Conservation (phyloP, 257 asterid species). For the Eustoma russellianum region DNA sequence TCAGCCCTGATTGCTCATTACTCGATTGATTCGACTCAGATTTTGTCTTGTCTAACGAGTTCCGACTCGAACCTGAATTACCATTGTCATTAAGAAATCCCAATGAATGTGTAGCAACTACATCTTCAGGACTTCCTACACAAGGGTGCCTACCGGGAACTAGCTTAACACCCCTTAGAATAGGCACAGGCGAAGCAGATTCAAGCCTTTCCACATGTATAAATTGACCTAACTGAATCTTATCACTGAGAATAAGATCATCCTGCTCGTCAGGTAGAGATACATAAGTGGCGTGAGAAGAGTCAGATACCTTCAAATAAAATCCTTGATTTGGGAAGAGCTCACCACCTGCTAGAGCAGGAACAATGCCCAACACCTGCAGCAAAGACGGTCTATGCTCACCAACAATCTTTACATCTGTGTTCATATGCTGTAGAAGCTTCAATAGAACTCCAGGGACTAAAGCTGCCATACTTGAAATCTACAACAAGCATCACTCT, state of each 20-base stretch:
- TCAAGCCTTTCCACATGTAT: conserved; percentile 90
- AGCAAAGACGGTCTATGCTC: conserved; percentile 89
- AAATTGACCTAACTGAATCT: conserved; percentile 93
- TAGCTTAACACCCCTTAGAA: conserved; percentile 74
- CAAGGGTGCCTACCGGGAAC: conserved; percentile 95
- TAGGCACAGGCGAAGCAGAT: conserved; percentile 92
- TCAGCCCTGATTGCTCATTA: conserved; percentile 22
- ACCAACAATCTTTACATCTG: conserved; percentile 93
- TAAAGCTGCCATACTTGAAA: conserved; percentile 62
- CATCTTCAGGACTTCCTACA: conserved; percentile 89
- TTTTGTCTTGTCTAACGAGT: conserved; percentile 31
- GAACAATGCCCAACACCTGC: conserved; percentile 94
- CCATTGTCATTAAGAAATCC: conserved; percentile 62
- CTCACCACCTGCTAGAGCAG: conserved; percentile 94
- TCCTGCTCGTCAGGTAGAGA: conserved; percentile 90
- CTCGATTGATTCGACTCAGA: conserved; percentile 9
- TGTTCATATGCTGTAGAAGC: conserved; percentile 96
- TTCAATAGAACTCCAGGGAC: conserved; percentile 89
- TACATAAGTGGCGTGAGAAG: conserved; percentile 95
- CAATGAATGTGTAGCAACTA: conserved; percentile 79
- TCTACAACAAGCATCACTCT: conserved; percentile 30
- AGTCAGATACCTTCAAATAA: conserved; percentile 95
- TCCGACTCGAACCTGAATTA: conserved; percentile 34
- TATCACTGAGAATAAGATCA: conserved; percentile 86
- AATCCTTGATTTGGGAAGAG: conserved; percentile 92